phyloP scores from a whole-genome alignment of 2,329 filamentous ascomycete species.

The Neurospora crassa region DNA sequence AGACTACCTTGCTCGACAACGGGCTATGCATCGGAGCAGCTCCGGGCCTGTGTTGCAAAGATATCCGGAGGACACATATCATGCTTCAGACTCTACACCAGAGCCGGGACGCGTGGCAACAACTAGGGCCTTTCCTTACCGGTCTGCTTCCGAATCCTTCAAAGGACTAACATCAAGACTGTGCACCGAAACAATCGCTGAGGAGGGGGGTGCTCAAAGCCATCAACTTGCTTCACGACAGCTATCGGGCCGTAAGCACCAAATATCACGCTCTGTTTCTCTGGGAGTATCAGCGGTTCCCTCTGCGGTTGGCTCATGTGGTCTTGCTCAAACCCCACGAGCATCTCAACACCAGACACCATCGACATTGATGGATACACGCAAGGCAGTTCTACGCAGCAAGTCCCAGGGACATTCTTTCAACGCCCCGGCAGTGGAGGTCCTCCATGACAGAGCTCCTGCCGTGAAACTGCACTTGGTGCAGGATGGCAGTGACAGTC shows the following conservation, averaged over 20 bases:
- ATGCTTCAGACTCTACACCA: not conserved
- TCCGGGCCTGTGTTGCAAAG: slow-evolving; percentile 18
- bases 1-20: slow-evolving; percentile 13
- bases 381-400: slow-evolving; percentile 43
- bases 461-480: not conserved
- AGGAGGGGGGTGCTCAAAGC: slow-evolving; percentile 25
- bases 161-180: slow-evolving; percentile 20
- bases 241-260: not conserved
- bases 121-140: slow-evolving; percentile 7
- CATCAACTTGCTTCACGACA: not conserved
- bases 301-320: not conserved
- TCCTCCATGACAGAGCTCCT: slow-evolving; percentile 4
- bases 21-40: slow-evolving; percentile 17
- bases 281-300: not conserved
- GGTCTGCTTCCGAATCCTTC: slow-evolving; percentile 17
- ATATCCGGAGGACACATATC: slow-evolving; percentile 4
- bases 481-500: not conserved
- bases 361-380: slow-evolving; percentile 43
- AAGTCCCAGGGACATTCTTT: slow-evolving; percentile 35
- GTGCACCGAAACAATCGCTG: slow-evolving; percentile 31
- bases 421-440: slow-evolving; percentile 4
- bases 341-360: slow-evolving; percentile 9
- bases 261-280: not conserved
- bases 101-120: slow-evolving; percentile 6
- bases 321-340: slow-evolving; percentile 16